These are phyloP conservation scores for Santalum album DNA, from an alignment of 164 flowering plant species.

Conservation along the genomic window DNA sequence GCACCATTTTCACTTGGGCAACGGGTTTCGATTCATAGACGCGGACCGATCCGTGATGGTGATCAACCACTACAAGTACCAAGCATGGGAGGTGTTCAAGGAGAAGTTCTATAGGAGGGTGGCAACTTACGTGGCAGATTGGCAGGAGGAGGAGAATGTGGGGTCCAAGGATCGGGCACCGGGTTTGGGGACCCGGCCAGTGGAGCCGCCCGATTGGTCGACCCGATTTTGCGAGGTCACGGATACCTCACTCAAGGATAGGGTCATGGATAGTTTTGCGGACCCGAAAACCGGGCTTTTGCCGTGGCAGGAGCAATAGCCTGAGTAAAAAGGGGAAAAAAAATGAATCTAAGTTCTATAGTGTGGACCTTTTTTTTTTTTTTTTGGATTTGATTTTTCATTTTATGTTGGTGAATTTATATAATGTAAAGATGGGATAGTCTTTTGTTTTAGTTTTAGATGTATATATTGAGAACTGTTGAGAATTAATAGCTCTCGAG, in stretches of 20 bases:
- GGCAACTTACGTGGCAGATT: constrained; percentile 79
- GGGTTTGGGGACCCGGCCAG: constrained; percentile 66
- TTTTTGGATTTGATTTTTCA: no score
- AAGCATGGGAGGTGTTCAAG: constrained; percentile 86
- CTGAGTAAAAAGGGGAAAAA: no score
- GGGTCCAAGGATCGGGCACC: constrained; percentile 88
- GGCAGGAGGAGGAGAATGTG: constrained; percentile 55
- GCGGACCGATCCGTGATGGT: constrained; percentile 28
- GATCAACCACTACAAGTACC: constrained; percentile 85
- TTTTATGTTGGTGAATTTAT: no score
- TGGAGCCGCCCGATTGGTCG: constrained; percentile 74
- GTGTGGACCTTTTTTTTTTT: no score
- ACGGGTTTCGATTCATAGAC: constrained; percentile 29
- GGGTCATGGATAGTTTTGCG: constrained; percentile 27
- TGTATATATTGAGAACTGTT: no score
- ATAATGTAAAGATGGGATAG: no score
- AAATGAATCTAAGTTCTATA: no score
- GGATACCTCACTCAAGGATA: constrained; percentile 50
- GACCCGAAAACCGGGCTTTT: constrained; percentile 26
- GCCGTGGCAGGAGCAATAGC: constrained; percentile 82
- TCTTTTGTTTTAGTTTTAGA: no score
- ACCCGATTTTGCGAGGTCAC: constrained; percentile 63
- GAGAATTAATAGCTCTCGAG: no score
- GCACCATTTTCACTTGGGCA: constrained; percentile 66
- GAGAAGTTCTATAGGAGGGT: constrained; percentile 75